Evolutionary conservation across 2,329 filamentous ascomycete species (phyloP).

Genomic region (Ambrosiella xylebori): DNA sequence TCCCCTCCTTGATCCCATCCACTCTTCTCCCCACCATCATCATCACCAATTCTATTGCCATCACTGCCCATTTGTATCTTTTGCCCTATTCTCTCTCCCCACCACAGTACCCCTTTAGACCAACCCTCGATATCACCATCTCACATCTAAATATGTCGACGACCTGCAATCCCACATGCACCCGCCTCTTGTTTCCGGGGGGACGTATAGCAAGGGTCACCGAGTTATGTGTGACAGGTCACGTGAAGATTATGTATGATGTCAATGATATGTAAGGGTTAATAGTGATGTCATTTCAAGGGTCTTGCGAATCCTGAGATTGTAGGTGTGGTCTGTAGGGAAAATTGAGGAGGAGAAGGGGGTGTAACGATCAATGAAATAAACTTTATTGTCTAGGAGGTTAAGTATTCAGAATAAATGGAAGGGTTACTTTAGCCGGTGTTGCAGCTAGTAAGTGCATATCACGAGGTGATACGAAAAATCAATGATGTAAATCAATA

Average conservation of each 20-base stretch:
- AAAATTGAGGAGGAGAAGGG: background rate
- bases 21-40: background rate
- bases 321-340: background rate
- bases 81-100: no score
- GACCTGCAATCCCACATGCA: no score
- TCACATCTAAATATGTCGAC: no score
- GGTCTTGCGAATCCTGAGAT: background rate
- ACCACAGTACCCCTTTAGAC: no score
- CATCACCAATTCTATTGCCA: background rate
- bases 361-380: background rate
- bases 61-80: no score
- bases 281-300: background rate
- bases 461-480: background rate
- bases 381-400: background rate
- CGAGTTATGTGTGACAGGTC: no score
- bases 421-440: background rate
- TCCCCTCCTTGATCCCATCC: background rate
- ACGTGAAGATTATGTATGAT: background rate
- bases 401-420: background rate
- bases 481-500: background rate
- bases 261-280: background rate
- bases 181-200: no score
- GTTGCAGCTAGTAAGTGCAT: background rate
- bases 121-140: no score
- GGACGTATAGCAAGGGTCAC: no score